phyloP scores from a whole-genome alignment of 805 yeast genomes.

The Wickerhamiella hasegawae region DNA sequence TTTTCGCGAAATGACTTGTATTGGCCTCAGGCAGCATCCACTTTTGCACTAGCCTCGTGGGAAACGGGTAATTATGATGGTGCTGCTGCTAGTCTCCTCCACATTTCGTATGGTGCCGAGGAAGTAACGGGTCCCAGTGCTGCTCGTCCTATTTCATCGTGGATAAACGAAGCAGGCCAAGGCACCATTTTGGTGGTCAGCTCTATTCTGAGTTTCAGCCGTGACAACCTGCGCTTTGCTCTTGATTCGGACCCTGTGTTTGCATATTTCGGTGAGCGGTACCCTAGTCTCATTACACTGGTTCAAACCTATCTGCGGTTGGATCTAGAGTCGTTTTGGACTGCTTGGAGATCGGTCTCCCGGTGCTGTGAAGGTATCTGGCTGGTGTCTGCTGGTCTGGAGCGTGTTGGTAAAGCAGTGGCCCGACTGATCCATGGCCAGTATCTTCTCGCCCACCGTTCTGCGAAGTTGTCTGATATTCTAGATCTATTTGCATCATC shows the following conservation, averaged over 20 bases:
- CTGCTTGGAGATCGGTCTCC: background rate
- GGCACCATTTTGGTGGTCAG: slow-evolving; percentile 1
- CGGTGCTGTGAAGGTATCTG: background rate
- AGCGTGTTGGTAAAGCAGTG: background rate
- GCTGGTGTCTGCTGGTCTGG: background rate
- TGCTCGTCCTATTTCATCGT: too few relatives aligned
- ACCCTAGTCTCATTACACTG: background rate
- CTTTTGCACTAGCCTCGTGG: slow-evolving; percentile 4
- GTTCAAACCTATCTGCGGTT: slow-evolving; percentile 1
- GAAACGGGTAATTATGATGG: background rate
- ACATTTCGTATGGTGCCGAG: background rate
- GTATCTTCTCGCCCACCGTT: background rate
- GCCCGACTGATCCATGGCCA: background rate
- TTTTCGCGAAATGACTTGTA: background rate
- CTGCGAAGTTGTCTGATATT: background rate
- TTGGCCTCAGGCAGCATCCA: background rate
- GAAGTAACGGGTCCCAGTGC: background rate
- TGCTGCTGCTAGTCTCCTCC: slow-evolving; percentile 1
- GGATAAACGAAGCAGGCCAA: background rate
- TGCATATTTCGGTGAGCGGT: background rate
- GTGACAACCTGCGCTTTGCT: slow-evolving; percentile 1
- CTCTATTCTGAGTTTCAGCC: background rate
- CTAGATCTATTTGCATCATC: background rate
- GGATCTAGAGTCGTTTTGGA: background rate
- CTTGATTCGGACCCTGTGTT: slow-evolving; percentile 1